phyloP scores from a whole-genome alignment of 352 stramenopile species.

The Phytophthora crassamura region DNA sequence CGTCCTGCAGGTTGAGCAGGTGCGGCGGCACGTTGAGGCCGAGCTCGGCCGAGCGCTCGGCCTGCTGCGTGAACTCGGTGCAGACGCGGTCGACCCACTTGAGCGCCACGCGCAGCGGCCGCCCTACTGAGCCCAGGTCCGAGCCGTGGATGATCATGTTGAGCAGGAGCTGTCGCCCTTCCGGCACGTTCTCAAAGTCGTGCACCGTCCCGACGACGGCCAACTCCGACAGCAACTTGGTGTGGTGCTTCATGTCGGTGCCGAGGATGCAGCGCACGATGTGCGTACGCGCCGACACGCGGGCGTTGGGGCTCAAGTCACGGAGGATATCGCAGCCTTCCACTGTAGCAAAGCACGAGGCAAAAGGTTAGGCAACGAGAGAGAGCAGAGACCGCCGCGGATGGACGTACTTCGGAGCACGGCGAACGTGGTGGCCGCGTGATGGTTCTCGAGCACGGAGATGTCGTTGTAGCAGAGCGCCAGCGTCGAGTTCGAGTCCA shows the following conservation, averaged over 20 bases:
- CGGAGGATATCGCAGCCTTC: conserved; percentile 66
- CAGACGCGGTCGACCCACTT: conserved; percentile 81
- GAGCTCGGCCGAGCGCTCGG: conserved; percentile 54
- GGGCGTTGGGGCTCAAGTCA: conserved; percentile 54
- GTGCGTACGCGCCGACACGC: conserved; percentile 51
- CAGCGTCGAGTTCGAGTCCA: conserved; percentile 76
- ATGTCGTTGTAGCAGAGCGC: conserved; percentile 92
- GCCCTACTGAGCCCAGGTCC: conserved; percentile 72
- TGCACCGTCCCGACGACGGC: conserved; percentile 46
- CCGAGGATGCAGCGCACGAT: conserved; percentile 83
- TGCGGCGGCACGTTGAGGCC: conserved; percentile 75
- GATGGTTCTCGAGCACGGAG: conserved; percentile 90
- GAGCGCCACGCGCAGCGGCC: conserved; percentile 50
- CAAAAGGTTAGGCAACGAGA: conserved; percentile 11
- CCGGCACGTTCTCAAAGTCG: conserved; percentile 65
- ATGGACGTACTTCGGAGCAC: conserved; percentile 57
- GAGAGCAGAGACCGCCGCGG: not conserved
- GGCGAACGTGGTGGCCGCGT: conserved; percentile 78
- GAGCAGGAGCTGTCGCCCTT: conserved; percentile 76
- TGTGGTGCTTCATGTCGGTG: conserved; percentile 88
- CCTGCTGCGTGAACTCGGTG: conserved; percentile 84
- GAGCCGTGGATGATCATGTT: conserved; percentile 87
- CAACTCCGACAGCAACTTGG: conserved; percentile 67
- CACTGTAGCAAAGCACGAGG: conserved; percentile 27
- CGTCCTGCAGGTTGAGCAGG: conserved; percentile 80